These are phyloP conservation scores for Serendipita vermifera DNA, from an alignment of 768 basidiomycete species.

Conservation along the genomic window DNA sequence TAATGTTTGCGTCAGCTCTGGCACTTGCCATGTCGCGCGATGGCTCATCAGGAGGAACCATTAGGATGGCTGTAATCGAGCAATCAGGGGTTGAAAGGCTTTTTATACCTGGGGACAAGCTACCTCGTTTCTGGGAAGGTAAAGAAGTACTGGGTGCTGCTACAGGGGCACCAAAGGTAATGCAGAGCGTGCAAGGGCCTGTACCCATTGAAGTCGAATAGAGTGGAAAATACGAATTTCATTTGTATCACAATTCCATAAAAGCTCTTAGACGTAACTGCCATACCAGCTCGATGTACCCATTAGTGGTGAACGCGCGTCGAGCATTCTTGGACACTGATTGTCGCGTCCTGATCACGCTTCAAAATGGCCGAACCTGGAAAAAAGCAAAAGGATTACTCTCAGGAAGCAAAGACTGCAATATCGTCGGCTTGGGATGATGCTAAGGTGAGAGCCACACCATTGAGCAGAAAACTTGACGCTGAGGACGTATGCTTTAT, in stretches of 20 bases:
- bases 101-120: constrained; percentile 81
- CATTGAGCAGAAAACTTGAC: neutral
- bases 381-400: constrained; percentile 5
- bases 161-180: constrained; percentile 14
- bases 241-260: too few species aligned
- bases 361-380: constrained; percentile 3
- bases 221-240: too few species aligned
- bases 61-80: constrained; percentile 95
- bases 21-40: constrained; percentile 94
- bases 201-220: constrained; percentile 37
- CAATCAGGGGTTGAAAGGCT: constrained; percentile 82
- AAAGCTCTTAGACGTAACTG: too few species aligned
- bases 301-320: constrained; percentile 9
- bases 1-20: constrained; percentile 44
- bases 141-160: constrained; percentile 45
- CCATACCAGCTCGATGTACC: too few species aligned
- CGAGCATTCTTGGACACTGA: neutral
- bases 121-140: constrained; percentile 86
- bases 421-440: constrained; percentile 7
- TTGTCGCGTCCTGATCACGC: neutral
- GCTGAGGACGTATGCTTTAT: neutral
- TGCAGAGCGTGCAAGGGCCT: constrained; percentile 17
- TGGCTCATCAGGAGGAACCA: constrained; percentile 93
- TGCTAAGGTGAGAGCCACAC: neutral
- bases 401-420: constrained; percentile 2